These are phyloP conservation scores for Elsinoe fawcettii DNA, from an alignment of 2,329 filamentous ascomycete genomes.

Conservation along the genomic window DNA sequence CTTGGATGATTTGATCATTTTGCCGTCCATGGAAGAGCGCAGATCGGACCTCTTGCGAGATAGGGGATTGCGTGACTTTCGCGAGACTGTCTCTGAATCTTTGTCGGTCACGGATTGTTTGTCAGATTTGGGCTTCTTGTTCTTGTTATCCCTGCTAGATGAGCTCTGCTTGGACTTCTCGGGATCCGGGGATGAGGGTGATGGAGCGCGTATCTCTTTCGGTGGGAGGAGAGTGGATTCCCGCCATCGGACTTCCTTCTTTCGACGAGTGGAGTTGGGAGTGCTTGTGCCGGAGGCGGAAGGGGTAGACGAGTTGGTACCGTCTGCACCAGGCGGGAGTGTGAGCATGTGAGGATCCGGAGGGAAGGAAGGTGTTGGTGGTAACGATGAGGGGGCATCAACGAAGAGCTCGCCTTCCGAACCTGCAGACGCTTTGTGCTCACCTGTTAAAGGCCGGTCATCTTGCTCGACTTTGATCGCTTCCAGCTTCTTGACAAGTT, in stretches of 20 bases:
- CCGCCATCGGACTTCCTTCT: slow-evolving; percentile 12
- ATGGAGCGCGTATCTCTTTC: slow-evolving; percentile 1
- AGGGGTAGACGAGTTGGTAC: neutral
- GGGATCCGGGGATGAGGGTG: neutral
- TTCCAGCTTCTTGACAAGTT: neutral
- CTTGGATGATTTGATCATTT: slow-evolving; percentile 3
- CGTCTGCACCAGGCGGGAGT: neutral
- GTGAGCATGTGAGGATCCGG: neutral
- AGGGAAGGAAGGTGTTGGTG: neutral
- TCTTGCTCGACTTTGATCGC: slow-evolving; percentile 4
- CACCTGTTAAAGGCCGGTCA: neutral
- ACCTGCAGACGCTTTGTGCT: neutral
- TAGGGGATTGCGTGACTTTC: neutral
- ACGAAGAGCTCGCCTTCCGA: neutral
- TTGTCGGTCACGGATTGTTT: slow-evolving; percentile 28
- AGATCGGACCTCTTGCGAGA: neutral
- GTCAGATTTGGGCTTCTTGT: slow-evolving; percentile 24
- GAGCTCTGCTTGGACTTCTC: slow-evolving; percentile 37
- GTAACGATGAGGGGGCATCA: neutral
- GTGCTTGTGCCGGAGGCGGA: slow-evolving; percentile 4
- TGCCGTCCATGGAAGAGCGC: neutral
- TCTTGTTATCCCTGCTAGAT: slow-evolving; percentile 22
- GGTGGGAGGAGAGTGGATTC: slow-evolving; percentile 11
- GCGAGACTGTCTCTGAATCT: neutral
- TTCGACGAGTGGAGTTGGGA: neutral